Base-by-base conservation (phyloP, 164 flowering plant genomes). In the Protea cynaroides region DNA sequence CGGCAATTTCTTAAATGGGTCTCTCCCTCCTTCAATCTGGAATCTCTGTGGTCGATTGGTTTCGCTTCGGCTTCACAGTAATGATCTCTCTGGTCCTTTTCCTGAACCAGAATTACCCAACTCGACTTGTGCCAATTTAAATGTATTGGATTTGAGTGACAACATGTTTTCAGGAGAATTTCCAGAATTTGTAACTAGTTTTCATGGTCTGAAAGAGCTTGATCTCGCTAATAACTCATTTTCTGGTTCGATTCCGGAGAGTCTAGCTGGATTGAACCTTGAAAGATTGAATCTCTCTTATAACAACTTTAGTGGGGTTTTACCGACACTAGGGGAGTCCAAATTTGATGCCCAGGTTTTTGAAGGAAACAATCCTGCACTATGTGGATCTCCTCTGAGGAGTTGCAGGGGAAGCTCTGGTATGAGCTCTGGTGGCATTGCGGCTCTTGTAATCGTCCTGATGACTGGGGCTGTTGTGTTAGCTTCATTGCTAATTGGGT, bases 341-440 rank as follows among this genome's bases (percentile, higher is more conserved):
- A 86, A 77, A 73, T 89, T 81, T 72, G 80, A 85, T 11, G 79
- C 58, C 2, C 87, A 83, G 58, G 83, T 56, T 65, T 91, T 94
- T 67, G 83, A 85, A 65, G 99, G 99, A 21, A 94, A 94, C 64
- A 78, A 57, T 69, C 83, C 84, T 25, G 71, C 40, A 19, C 87
- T 89, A 10, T 87, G 96, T 73, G 99, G 97, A 56, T 29, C 71
- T 15, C 96, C 97, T 62, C 72, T 93, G 70, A 69, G 69, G 66
- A 67, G 71, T 10, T 93, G 98, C 63, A 69, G 49, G 49, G 80
- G 80, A 40, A 70, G 74, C 56, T 80, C 91, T 37, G 79, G 87
- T 19, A 63, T 91, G 82, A 88, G 97, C 65, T 72, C 96, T n/a
- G 95, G 99, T 11, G 82, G 86, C n/a, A 76, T 94, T 74, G 99